Base-by-base conservation (phyloP, 2,329 filamentous ascomycete genomes). In the Epichloe sp. region DNA sequence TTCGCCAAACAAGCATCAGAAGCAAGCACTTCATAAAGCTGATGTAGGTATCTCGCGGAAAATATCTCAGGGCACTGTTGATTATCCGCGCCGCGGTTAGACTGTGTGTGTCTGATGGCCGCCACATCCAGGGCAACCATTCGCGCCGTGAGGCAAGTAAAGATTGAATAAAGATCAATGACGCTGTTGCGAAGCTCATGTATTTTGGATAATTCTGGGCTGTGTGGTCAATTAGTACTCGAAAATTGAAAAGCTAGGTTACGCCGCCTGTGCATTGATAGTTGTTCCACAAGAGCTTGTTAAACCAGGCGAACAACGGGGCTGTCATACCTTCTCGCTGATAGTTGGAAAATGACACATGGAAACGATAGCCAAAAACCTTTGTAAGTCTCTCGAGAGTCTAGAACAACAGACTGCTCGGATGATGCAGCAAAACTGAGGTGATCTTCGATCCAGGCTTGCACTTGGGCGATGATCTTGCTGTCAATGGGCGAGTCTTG, bases 291-390 rank as follows among this genome's bases (percentile, higher is more conserved):
- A 36, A 49, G 10, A 21, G 34, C 40, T 17, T 44, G 31, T 11
- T 14, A 17, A 5, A 14, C 14, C 17, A 12, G 12, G 23, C n/a
- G 3, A 17, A 37, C 31, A 49, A 17, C 34, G 17, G 31, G 41
- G 31, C 41, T 19, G 19, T 60, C 70, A 56, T 66, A 76, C 75
- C 68, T 71, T 52, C 71, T 66, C 36, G 50, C 56, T 35, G 54
- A 52, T 40, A 68, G 55, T 26, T 63, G 57, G 6, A 56, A 47
- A 17, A 79, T 65, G 10, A 82, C 57, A 0, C 75, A 72, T 0
- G 79, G 77, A 26, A 83, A 67, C 3, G 61, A 54, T 35, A 62
- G 56, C 79, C 79, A 83, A 55, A 83, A 75, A 3, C 65, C 59
- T 36, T 61, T 66, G 52, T 80, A 65, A 35, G 66, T 65, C 15